Base-by-base conservation (phyloP, 1,139 yeast genomes). In the Yamadazyma conglobata region DNA sequence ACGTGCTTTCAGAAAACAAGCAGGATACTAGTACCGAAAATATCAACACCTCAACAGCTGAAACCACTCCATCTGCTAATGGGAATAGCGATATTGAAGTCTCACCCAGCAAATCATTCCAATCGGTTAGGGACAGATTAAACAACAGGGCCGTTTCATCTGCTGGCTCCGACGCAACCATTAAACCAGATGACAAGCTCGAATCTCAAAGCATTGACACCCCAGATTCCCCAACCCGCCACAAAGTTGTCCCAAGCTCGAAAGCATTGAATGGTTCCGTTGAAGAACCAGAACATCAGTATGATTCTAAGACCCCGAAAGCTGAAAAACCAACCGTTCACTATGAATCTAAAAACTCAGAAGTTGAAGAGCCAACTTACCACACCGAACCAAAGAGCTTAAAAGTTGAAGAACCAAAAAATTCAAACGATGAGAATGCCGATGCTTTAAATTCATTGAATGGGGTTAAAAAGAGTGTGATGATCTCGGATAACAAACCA, bases 1-100 rank as follows among this genome's bases (percentile, higher is more conserved):
- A n/a, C n/a, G n/a, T n/a, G n/a, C n/a, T n/a, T n/a, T n/a, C n/a
- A n/a, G n/a, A n/a, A n/a, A n/a, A n/a, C n/a, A 36, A 34, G 17
- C 34, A 24, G 10, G 45, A 37, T 22, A 42, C 51, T 10, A 54
- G 53, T 28, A 42, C 42, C 29, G 57, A 53, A 7, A 43, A 42
- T 20, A 40, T 32, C n/a, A 51, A 44, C 14, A 39, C 46, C 4
- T 47, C 59, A 4, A 56, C 61, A 7, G 61, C 60, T 5, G 62
- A 57, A 42, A 56, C 63, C 4, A 54, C 62, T 0, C 62, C 62
- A 11, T 46, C 59, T 2, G 55, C 52, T 28, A 58, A 54, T 18
- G 37, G 31, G 11, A 40, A 38, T 9, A 47, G 41, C 11, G 47
- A 47, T 17, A 30, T 38, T 10, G 44, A 37, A 10, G 27, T 31